Evolutionary conservation across 305 asterid genomes (phyloP).

Genomic region (Stenogyne calaminthoides): DNA sequence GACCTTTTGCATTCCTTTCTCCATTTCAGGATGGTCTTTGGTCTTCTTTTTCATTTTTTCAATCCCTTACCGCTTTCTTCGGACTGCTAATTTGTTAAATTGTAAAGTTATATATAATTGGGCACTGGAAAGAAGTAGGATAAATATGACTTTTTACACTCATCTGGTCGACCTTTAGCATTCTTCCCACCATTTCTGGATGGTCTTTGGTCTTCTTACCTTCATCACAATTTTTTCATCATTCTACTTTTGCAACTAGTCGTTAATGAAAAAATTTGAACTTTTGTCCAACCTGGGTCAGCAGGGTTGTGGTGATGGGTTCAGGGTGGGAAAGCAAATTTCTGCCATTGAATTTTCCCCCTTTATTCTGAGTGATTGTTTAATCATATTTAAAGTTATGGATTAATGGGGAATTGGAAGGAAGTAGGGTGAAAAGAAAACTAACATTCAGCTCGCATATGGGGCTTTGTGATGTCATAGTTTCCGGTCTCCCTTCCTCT

Average conservation of each 20-base stretch:
- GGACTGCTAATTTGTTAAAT: constrained; percentile 3
- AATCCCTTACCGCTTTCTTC: background rate
- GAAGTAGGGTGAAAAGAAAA: background rate
- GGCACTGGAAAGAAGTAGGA: background rate
- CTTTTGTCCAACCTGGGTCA: background rate
- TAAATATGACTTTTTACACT: background rate
- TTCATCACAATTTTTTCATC: background rate
- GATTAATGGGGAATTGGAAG: background rate
- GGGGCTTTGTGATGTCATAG: background rate
- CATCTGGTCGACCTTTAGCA: background rate
- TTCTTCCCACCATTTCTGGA: constrained; percentile 10
- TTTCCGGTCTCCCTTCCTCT: background rate
- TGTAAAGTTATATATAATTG: constrained; percentile 9
- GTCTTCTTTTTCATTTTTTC: background rate
- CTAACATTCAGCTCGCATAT: background rate
- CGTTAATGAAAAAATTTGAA: background rate
- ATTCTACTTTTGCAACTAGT: no score
- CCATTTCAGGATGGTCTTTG: background rate
- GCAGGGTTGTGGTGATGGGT: background rate
- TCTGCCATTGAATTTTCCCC: background rate
- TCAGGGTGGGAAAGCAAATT: background rate
- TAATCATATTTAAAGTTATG: constrained; percentile 14
- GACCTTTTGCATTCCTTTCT: background rate
- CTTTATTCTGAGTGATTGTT: background rate
- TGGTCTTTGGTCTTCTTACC: background rate